Base-by-base conservation (phyloP, 2,329 filamentous ascomycete species). In the Gnomoniopsis smithogilvyi region DNA sequence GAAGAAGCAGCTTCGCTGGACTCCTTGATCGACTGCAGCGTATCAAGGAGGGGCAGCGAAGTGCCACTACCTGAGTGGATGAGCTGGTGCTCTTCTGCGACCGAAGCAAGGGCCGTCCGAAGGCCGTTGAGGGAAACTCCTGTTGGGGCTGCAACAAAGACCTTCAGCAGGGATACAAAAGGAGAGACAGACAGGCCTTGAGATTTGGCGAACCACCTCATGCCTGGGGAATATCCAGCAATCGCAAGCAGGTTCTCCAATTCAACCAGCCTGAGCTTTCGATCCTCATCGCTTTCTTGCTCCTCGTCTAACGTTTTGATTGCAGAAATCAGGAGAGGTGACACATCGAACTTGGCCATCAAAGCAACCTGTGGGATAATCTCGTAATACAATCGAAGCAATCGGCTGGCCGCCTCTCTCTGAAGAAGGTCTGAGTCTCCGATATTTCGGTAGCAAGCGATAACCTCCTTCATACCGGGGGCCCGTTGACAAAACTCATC, bases 181-280 rank as follows among this genome's bases (percentile, higher is more conserved):
- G 90, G 89, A 3, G 89, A 91, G 43, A 84, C 76, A 1, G 73
- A 70, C n/a, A 89, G 76, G 1, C 80, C 80, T 64, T 89, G 84
- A 60, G 77, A 83, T 68, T 90, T 93, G 63, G 89, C 82, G 77
- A 95, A 97, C 94, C 94, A 98, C 63, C 89, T 86, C 87, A 96
- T 95, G 6, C 88, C 87, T 0, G 90, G 86, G 3, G 92, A 96
- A 66, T 88, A 85, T 63, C 86, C 84, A 3, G 93, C 92, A 69
- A 97, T 90, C 33, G 86, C 82, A 19, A 96, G 84, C 19, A 96
- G 78, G 70, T 94, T 90, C 70, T 92, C 88, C 30, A 97, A 77
- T 72, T 96, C 91, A 67, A 93, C 83, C 11, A 89, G 72, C 22
- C 84, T 78, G 50, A 93, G 76, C 1, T 80, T 79, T 52, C 78